Percentiles rank a stretch among this genome's conserved stretches.
Conservation (phyloP, 2,329 filamentous ascomycete species). For the Rhynchosporium agropyri region DNA sequence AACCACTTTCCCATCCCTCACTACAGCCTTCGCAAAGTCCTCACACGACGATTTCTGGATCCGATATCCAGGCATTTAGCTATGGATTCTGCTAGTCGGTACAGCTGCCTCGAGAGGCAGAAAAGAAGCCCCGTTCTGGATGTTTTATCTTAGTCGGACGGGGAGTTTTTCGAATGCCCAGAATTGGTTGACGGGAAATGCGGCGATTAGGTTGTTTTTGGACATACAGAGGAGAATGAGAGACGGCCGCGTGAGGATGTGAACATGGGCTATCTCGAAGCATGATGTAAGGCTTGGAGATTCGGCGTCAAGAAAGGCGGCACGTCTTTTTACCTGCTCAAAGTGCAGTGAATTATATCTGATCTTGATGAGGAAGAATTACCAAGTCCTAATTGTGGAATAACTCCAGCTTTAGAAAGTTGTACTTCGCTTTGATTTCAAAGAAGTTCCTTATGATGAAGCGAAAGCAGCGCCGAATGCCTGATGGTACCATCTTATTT, state of each 20-base stretch:
- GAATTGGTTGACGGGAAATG: constrained; percentile 19
- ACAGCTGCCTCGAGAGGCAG: constrained; percentile 21
- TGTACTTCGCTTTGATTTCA: too few relatives aligned
- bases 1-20: constrained; percentile 11
- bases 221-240: constrained; percentile 20
- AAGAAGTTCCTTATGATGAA: too few relatives aligned
- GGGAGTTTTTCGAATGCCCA: constrained; percentile 21
- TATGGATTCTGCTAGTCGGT: constrained; percentile 26
- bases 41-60: constrained; percentile 25
- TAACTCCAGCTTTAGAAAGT: too few relatives aligned
- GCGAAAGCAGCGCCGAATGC: too few relatives aligned
- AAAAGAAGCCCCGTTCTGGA: constrained; percentile 26
- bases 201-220: constrained; percentile 20
- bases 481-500: too few relatives aligned
- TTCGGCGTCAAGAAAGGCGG: too few relatives aligned
- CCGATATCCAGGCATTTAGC: constrained; percentile 22
- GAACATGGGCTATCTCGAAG: background rate
- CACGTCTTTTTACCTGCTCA: too few relatives aligned
- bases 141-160: constrained; percentile 25
- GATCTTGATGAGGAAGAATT: too few relatives aligned
- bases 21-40: constrained; percentile 17
- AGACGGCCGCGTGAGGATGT: background rate
- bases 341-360: too few relatives aligned
- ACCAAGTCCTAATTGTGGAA: too few relatives aligned
- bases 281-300: too few relatives aligned